Conservation (phyloP, 2,329 filamentous ascomycete genomes). For the Diaporthe citrichinensis region DNA sequence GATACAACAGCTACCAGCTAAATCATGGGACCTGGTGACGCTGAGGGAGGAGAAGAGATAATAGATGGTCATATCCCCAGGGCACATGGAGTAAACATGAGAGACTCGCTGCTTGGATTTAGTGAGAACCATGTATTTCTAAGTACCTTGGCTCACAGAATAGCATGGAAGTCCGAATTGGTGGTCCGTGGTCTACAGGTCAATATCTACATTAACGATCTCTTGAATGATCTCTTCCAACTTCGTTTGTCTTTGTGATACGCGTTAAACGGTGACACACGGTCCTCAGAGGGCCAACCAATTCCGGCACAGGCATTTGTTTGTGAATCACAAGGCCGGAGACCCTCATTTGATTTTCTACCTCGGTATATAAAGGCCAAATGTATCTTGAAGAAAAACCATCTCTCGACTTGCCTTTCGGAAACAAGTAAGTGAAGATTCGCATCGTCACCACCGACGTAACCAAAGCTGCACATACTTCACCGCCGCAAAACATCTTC, state of each 20-base stretch:
- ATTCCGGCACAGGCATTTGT: not conserved
- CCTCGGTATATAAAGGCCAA: not conserved
- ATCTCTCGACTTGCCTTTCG: not conserved
- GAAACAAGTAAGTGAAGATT: not conserved
- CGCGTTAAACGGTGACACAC: conserved; percentile 10
- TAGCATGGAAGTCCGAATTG: not conserved
- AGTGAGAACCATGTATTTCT: not conserved
- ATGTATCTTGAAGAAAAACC: not conserved
- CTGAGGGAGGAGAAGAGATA: not conserved
- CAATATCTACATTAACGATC: not conserved
- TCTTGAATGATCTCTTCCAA: not conserved
- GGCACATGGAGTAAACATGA: not conserved
- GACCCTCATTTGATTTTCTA: not conserved
- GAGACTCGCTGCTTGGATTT: not conserved
- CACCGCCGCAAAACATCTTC: not conserved
- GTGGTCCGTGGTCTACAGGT: no score
- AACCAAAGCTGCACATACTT: not conserved
- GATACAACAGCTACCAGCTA: not conserved
- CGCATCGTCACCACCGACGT: not conserved
- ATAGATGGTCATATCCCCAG: not conserved
- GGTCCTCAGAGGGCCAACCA: not conserved
- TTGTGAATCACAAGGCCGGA: not conserved
- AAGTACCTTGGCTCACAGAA: not conserved
- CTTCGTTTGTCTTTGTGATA: conserved; percentile 14
- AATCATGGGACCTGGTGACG: not conserved